These are phyloP conservation scores for Hanseniaspora clermontiae DNA, from an alignment of 805 yeast genomes.

Conservation along the genomic window DNA sequence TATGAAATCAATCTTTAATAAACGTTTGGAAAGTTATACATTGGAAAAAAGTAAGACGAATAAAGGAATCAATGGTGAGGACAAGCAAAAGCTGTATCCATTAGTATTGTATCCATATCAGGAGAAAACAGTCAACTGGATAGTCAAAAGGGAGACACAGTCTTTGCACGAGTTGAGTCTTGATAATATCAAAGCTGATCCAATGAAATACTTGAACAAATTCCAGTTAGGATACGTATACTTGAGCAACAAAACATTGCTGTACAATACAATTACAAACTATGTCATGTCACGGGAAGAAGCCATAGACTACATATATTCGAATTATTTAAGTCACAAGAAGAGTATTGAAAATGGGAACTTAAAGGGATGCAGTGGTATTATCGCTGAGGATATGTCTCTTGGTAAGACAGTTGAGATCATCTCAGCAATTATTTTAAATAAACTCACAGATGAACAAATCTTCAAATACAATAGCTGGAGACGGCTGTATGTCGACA, in stretches of 20 bases:
- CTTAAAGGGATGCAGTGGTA: slow-evolving; percentile 34
- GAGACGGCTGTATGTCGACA: not conserved
- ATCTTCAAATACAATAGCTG: not conserved
- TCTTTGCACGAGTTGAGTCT: not conserved
- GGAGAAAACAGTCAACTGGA: slow-evolving; percentile 25
- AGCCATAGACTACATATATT: slow-evolving; percentile 16
- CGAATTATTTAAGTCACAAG: not conserved
- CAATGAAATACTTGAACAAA: not conserved
- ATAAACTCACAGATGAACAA: slow-evolving; percentile 27
- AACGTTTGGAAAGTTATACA: not conserved
- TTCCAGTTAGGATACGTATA: not conserved
- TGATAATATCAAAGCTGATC: not conserved
- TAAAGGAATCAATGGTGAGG: not conserved
- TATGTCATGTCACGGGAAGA: slow-evolving; percentile 18
- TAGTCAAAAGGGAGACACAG: slow-evolving; percentile 22
- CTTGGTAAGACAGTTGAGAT: slow-evolving; percentile 89
- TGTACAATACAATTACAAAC: slow-evolving; percentile 28
- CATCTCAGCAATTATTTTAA: slow-evolving; percentile 47
- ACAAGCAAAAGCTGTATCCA: slow-evolving; percentile 1
- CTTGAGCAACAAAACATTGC: slow-evolving; percentile 7
- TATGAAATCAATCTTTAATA: slow-evolving; percentile 1
- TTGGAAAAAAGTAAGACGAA: not conserved
- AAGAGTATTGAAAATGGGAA: not conserved
- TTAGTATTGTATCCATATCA: slow-evolving; percentile 24
- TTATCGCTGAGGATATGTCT: slow-evolving; percentile 94